Base-by-base conservation (phyloP, 2,329 filamentous ascomycete species). In the Paramyrothecium sp. region DNA sequence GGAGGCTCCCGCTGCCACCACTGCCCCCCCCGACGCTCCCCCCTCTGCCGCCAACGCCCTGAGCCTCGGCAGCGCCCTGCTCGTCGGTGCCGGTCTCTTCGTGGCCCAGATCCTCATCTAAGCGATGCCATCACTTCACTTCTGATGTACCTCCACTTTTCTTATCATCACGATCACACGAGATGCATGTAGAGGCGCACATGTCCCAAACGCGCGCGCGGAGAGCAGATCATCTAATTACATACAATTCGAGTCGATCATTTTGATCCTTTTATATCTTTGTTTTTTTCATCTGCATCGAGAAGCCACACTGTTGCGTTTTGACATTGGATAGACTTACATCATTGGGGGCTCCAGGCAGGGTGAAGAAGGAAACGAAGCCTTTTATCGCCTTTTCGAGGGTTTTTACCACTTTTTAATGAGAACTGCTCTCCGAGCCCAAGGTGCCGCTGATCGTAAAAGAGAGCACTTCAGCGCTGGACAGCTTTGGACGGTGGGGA, bases 61-160 rank as follows among this genome's bases (percentile, higher is more conserved):
- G 56, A 58, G 65, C 57, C 59, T 69, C 34, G 65, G 66, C 56
- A 66, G 61, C 65, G 56, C 65, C 50, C 54, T 67, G 51, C 56
- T 67, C 54, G 71, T 66, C 33, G 67, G 66, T 33, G 69, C 61
- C 16, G 69, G 65, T 52, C 58, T 67, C 55, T 54, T 69, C 21
- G 22, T 69, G 30, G 69, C 68, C 46, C 70, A 71, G 64, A 61
- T 72, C 51, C 58, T 74, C 53, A 65, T 67, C 59, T 72, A 65
- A 62, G 59, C 41, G 53, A 34, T 21, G 34, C 53, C 20, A 17
- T 33, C 19, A 51, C 52, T 64, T 65, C 56, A 55, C 52, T 67
- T 65, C 60, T 64, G 61, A 59, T 68, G 60, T 65, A 67, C 63
- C 58, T 60, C 55, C 26, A 30, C 26, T 30, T 63, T 63, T 54